phyloP scores from a whole-genome alignment of 371 early-diverging fungal species.

The Choanephora cucurbitarum region DNA sequence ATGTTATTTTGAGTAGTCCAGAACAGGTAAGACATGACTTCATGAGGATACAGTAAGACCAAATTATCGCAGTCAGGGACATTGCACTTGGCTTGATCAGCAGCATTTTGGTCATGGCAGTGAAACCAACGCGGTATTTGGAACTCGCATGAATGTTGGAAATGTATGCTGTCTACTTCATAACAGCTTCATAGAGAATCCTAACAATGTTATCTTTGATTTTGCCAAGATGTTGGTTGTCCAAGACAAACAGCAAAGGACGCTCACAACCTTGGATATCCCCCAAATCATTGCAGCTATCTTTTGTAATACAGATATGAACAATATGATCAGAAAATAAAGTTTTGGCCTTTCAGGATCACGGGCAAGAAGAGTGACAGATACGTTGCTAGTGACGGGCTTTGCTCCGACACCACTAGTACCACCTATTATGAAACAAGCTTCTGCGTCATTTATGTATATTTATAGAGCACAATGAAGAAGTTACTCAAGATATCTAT shows the following conservation, averaged over 20 bases:
- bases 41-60: neutral
- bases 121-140: constrained; percentile 10
- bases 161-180: constrained; percentile 29
- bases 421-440: constrained; percentile 27
- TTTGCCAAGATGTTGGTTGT: neutral
- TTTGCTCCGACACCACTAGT: constrained; percentile 25
- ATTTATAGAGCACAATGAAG: too few species aligned
- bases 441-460: neutral
- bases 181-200: constrained; percentile 20
- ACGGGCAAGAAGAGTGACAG: constrained; percentile 21
- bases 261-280: constrained; percentile 21
- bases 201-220: constrained; percentile 14
- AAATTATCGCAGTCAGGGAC: constrained; percentile 12
- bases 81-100: constrained; percentile 21
- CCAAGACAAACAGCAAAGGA: constrained; percentile 19
- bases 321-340: neutral
- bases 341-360: constrained; percentile 8
- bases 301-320: constrained; percentile 11
- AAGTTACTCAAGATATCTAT: too few species aligned
- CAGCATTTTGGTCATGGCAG: constrained; percentile 11
- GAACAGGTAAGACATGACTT: neutral
- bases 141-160: constrained; percentile 8
- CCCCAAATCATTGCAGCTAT: constrained; percentile 19
- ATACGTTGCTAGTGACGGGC: neutral
- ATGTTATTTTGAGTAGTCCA: neutral